phyloP scores from a whole-genome alignment of 768 basidiomycete species.

The Lactarius hatsudake region DNA sequence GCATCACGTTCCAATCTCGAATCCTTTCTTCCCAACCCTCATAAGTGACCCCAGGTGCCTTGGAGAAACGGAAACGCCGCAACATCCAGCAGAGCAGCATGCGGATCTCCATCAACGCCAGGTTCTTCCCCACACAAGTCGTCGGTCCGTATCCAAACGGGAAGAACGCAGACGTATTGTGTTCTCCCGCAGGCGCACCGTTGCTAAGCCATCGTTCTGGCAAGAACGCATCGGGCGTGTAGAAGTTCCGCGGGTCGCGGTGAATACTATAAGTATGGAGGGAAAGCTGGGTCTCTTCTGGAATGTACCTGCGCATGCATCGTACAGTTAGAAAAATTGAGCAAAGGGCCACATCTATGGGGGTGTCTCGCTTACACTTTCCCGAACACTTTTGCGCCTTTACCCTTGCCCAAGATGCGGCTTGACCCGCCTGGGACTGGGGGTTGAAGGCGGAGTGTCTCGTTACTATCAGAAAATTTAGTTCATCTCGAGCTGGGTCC shows the following conservation, averaged over 20 bases:
- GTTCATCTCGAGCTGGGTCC: background rate
- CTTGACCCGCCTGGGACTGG: constrained; percentile 49
- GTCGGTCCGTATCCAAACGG: constrained; percentile 45
- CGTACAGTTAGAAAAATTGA: background rate
- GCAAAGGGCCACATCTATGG: background rate
- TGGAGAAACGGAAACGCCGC: constrained; percentile 35
- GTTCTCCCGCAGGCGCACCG: constrained; percentile 20
- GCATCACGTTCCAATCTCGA: constrained; percentile 21
- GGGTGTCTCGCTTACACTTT: constrained; percentile 3
- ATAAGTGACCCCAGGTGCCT: background rate
- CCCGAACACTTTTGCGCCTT: constrained; percentile 32
- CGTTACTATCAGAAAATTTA: constrained; percentile 39
- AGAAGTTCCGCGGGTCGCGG: constrained; percentile 21
- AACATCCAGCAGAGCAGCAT: constrained; percentile 40
- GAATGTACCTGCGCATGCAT: constrained; percentile 5
- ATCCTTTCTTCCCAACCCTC: constrained; percentile 17
- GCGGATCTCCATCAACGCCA: constrained; percentile 43
- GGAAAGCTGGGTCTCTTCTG: constrained; percentile 22
- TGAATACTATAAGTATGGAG: constrained; percentile 26
- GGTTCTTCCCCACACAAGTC: constrained; percentile 43
- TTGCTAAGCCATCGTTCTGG: constrained; percentile 22
- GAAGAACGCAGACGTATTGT: constrained; percentile 38
- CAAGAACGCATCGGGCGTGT: constrained; percentile 20
- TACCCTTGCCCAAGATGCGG: constrained; percentile 38
- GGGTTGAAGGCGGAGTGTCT: constrained; percentile 48